A percentile compares a stretch with the other conserved stretches of the same genome.
phyloP scores from a whole-genome alignment of 2,329 filamentous ascomycete species.

The Camillea tinctor region DNA sequence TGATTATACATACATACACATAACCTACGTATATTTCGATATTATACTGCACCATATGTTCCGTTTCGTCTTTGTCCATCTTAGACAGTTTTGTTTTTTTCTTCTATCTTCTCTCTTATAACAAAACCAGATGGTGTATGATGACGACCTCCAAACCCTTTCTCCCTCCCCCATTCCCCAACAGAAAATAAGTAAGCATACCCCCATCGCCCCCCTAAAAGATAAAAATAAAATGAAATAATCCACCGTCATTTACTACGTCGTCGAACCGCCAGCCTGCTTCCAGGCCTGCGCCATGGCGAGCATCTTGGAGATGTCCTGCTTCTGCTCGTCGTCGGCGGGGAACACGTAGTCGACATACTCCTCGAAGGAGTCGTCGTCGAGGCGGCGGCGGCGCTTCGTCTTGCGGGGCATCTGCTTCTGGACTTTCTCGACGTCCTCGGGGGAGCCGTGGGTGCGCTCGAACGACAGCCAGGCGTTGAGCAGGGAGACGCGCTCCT shows the following conservation, averaged over 20 bases:
- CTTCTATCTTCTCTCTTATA: too few relatives aligned
- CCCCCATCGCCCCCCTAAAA: too few relatives aligned
- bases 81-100: too few relatives aligned
- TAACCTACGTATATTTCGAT: too few relatives aligned
- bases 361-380: conserved; percentile 93
- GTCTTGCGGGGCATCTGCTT: conserved; percentile 91
- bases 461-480: conserved; percentile 94
- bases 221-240: too few relatives aligned
- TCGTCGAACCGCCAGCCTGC: conserved; percentile 44
- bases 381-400: conserved; percentile 88
- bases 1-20: too few relatives aligned
- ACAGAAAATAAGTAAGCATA: too few relatives aligned
- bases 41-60: too few relatives aligned
- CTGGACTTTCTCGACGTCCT: conserved; percentile 79
- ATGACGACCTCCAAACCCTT: too few relatives aligned
- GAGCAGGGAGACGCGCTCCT: conserved; percentile 89
- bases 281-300: conserved; percentile 90
- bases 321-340: conserved; percentile 83
- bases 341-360: conserved; percentile 98
- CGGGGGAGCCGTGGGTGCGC: conserved; percentile 71
- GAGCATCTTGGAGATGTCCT: conserved; percentile 79
- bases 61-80: too few relatives aligned
- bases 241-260: neutral
- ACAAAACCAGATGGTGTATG: too few relatives aligned
- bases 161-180: too few relatives aligned